A percentile compares a stretch with the other conserved stretches of the same genome.
These are phyloP conservation scores for Blastobotrys proliferans DNA, from an alignment of 1,139 yeast genomes.

Conservation along the genomic window DNA sequence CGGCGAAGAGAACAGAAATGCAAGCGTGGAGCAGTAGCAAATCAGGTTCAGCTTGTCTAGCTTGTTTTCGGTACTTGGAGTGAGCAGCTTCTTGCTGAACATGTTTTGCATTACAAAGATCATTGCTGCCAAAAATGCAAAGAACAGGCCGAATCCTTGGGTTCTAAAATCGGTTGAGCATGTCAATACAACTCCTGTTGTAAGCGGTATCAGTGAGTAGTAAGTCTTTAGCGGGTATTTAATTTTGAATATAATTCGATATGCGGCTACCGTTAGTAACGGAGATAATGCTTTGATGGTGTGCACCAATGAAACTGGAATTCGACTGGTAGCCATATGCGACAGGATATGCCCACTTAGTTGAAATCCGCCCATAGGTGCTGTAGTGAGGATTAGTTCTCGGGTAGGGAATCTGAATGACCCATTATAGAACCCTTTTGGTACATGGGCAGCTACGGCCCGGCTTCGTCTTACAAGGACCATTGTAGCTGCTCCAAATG, in stretches of 20 bases:
- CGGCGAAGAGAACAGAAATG: constrained; percentile 75
- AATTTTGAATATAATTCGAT: constrained; percentile 55
- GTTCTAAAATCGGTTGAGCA: constrained; percentile 48
- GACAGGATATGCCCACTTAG: constrained; percentile 85
- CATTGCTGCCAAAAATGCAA: constrained; percentile 76
- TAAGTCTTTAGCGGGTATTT: constrained; percentile 65
- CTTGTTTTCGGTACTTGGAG: constrained; percentile 42
- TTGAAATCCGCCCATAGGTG: constrained; percentile 93
- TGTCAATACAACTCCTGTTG: constrained; percentile 79
- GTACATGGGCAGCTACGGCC: constrained; percentile 21
- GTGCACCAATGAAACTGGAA: constrained; percentile 89
- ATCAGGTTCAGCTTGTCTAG: constrained; percentile 80
- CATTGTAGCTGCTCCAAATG: constrained; percentile 47
- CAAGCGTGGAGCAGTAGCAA: constrained; percentile 78
- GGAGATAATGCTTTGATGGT: constrained; percentile 91
- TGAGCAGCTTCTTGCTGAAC: constrained; percentile 78
- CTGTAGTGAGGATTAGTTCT: constrained; percentile 59
- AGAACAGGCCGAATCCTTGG: constrained; percentile 60
- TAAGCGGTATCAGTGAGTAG: constrained; percentile 68
- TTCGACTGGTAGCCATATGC: constrained; percentile 80
- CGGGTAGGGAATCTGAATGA: constrained; percentile 46
- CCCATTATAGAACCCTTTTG: constrained; percentile 31
- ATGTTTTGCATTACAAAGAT: constrained; percentile 90
- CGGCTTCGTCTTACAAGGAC: not conserved
- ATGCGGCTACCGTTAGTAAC: constrained; percentile 76